phyloP scores from a whole-genome alignment of 495 filamentous ascomycete species.

The Trichoderma erinaceum region DNA sequence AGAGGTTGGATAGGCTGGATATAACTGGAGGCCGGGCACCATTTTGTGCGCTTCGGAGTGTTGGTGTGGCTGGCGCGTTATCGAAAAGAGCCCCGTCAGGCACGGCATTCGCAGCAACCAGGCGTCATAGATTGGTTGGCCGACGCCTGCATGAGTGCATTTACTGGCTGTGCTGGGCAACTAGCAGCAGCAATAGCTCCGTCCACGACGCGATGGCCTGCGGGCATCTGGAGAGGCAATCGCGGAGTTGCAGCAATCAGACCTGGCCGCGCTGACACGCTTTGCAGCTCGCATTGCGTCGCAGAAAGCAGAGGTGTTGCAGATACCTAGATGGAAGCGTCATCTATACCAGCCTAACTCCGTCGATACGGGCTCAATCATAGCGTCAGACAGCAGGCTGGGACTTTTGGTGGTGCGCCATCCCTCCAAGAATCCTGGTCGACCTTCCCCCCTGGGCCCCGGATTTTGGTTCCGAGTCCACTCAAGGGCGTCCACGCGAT shows the following conservation, averaged over 20 bases:
- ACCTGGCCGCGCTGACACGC: background rate
- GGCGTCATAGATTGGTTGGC: slow-evolving; percentile 4
- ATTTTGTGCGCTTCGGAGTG: background rate
- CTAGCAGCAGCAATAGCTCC: background rate
- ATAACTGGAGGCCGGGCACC: background rate
- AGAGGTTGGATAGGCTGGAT: background rate
- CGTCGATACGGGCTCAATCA: background rate
- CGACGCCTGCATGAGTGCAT: background rate
- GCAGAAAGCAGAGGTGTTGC: background rate
- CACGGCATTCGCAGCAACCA: background rate
- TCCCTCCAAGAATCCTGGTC: background rate
- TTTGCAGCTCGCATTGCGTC: background rate
- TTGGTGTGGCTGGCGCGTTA: background rate
- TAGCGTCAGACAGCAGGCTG: too few species aligned
- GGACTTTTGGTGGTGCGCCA: background rate
- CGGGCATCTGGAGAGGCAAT: background rate
- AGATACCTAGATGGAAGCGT: background rate
- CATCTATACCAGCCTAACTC: background rate
- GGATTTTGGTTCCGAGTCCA: background rate
- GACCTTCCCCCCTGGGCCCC: background rate
- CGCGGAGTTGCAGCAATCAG: too few species aligned
- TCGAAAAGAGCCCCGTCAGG: background rate
- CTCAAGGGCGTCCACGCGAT: slow-evolving; percentile 1
- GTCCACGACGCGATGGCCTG: background rate
- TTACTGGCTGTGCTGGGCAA: background rate